Conservation (phyloP, 257 asterid genomes). For the Nicotiana attenuata region DNA sequence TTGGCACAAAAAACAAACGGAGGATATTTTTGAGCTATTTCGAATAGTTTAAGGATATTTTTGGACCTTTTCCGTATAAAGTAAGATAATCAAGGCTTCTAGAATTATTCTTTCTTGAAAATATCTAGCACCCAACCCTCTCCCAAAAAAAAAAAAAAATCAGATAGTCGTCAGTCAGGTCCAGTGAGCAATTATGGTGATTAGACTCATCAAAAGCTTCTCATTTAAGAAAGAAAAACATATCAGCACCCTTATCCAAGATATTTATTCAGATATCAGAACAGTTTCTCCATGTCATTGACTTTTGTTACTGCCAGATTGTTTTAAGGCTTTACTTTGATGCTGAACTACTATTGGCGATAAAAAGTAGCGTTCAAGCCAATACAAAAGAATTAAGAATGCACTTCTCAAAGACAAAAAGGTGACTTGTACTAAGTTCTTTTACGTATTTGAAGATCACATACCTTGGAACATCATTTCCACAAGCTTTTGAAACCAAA, state of each 20-base stretch:
- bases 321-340: background rate
- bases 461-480: constrained; percentile 88
- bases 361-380: background rate
- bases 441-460: background rate
- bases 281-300: background rate
- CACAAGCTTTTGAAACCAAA: constrained; percentile 88
- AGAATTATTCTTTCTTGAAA: background rate
- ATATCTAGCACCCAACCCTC: background rate
- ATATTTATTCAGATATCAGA: background rate
- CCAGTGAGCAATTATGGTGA: background rate
- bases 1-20: too few relatives aligned
- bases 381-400: background rate
- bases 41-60: too few relatives aligned
- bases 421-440: background rate
- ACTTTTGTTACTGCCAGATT: background rate
- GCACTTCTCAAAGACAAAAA: background rate
- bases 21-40: too few relatives aligned
- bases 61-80: too few relatives aligned
- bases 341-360: background rate
- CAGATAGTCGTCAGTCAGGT: background rate
- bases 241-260: background rate
- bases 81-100: background rate
- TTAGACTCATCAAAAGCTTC: background rate
- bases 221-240: background rate
- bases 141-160: background rate